Evolutionary conservation across 148 eudicot genomes (phyloP), one percentile per base, ranked within the genome.

Genomic region (Spergularia bocconei): DNA sequence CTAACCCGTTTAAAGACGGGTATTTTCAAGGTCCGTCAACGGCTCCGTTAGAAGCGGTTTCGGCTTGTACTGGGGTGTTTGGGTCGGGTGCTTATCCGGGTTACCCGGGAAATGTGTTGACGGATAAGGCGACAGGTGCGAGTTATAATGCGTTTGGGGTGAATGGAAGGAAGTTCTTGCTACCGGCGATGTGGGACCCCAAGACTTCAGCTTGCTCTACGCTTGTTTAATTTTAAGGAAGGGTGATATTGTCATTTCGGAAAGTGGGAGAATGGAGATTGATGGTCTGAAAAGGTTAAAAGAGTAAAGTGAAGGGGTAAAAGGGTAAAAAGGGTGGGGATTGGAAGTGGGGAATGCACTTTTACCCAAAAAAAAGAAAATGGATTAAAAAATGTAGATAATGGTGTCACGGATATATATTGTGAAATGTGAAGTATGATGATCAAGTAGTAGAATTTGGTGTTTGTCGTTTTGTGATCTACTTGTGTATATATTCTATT

Each of bases 151-250:
- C 87, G 13, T 36, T 76, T 16, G 93, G 93, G 25, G 82, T 77
- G 2, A 84, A 82, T 36, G 90, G 93, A 14, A 54, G 93, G 69
- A 82, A 77, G 75, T 89, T 63, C 50, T 58, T 89, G 69, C 67
- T 89, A 2, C 93, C 93, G 14, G 93, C 90, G 0, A 85, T 87
- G 88, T 89, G 90, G 88, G 89, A 89, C 80, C 93, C 89, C 0
- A 61, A 66, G 4, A 81, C 75, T 0, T 85, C 83, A 0, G 72
- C 83, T 38, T 89, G 93, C 60, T 44, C 81, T 1, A 85, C 93
- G 16, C 75, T 81, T 7, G 81, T 81, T 55, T 81, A 20, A 69
- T 44, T 58, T 7, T 13, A n/a, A n/a, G n/a, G 14, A 0, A 23
- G 50, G 39, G 51, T 2, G 10, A 44, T 4, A 8, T 44, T 44